Evolutionary conservation across 345 rosid species (phyloP), one percentile per base, ranked within the genome.

Genomic region (Eucalyptus leucophloia): DNA sequence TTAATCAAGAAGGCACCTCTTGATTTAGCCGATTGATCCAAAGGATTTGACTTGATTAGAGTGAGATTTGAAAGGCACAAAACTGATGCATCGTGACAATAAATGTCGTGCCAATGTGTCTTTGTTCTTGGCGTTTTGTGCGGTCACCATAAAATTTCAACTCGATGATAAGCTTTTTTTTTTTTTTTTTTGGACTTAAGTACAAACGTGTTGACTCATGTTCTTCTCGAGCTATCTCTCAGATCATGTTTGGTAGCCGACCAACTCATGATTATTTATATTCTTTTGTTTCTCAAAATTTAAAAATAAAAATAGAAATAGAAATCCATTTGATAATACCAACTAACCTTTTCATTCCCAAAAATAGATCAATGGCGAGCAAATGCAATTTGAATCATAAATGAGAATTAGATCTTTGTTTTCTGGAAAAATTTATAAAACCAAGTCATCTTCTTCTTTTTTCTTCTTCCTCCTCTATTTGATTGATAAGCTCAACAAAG

Each of bases 321-420:
- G 0, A 53, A 8, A 53, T 19, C 0, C 9, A 0, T 53, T 53
- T 8, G 26, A 53, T 53, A 53, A 53, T 53, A 8, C 21, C 2
- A 53, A 53, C 11, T 19, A 53, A 19, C 4, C 8, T 19, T n/a
- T 53, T 19, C 26, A 53, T 8, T 53, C 24, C 9, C 26, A 53
- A 53, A 0, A 53, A 53, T 19, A 21, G 1, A 53, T 53, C 0
- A 8, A 0, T 3, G 5, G 58, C 1, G 26, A 53, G 24, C 24
- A 1, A 53, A 53, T 19, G 58, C 5, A 1, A 53, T 53, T 53
- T 21, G 26, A 4, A 53, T 3, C 58, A 8, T 0, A 53, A 53
- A 53, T 53, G 58, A 53, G 58, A 53, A 8, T 21, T 53, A 53
- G 10, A 53, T n/a, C 58, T 19, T 21, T 53, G 11, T 53, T 53